phyloP scores from a whole-genome alignment of 257 asterid genomes.

The Cruciata laevipes region DNA sequence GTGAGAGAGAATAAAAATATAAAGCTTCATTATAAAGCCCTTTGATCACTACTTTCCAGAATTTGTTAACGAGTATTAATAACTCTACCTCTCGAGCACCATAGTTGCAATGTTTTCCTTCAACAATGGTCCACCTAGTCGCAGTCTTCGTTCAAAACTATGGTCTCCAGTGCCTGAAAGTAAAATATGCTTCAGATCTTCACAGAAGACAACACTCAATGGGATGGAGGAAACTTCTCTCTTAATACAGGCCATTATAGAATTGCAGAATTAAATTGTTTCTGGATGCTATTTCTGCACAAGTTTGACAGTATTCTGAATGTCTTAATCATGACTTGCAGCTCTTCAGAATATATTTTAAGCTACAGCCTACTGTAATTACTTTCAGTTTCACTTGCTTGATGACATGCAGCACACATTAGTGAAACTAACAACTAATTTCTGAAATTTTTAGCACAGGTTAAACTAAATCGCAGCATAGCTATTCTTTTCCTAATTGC shows the following conservation, averaged over 20 bases:
- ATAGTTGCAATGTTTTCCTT: conserved; percentile 93
- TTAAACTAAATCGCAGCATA: too few relatives aligned
- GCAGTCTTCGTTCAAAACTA: conserved; percentile 81
- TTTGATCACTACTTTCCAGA: not conserved
- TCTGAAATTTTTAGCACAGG: not conserved
- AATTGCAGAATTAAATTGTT: not conserved
- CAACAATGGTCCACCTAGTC: conserved; percentile 86
- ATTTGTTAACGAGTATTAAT: not conserved
- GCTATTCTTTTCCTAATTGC: conserved; percentile 1
- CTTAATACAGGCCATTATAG: not conserved
- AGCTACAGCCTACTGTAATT: not conserved
- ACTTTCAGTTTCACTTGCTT: not conserved
- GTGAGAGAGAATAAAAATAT: conserved; percentile 14
- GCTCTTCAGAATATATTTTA: not conserved
- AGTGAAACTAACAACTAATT: not conserved
- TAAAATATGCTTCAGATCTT: conserved; percentile 8
- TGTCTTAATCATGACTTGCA: not conserved
- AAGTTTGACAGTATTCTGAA: not conserved
- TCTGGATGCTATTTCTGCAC: not conserved
- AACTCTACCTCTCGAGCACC: conserved; percentile 88
- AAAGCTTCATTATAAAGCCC: conserved; percentile 1
- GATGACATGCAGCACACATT: not conserved
- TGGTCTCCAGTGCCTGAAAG: conserved; percentile 92
- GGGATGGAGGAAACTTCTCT: not conserved
- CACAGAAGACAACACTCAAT: not conserved